Conservation (phyloP, 345 rosid genomes). For the Gossypium bickii region DNA sequence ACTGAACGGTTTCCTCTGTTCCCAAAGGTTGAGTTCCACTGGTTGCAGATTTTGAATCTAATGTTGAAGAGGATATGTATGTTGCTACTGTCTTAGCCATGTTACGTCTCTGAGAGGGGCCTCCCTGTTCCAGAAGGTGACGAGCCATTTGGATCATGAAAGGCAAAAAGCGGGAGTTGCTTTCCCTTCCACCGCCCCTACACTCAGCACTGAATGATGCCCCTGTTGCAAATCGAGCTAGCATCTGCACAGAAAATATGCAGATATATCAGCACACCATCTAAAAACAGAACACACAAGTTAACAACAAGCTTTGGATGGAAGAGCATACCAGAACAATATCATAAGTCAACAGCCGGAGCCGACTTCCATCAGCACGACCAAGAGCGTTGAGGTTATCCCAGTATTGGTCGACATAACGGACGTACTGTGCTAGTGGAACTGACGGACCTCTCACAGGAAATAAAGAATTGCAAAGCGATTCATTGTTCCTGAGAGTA, state of each 20-base stretch:
- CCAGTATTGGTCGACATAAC: slow-evolving; percentile 91
- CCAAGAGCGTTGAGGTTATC: slow-evolving; percentile 91
- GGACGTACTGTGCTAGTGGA: slow-evolving; percentile 70
- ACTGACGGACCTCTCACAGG: slow-evolving; percentile 89
- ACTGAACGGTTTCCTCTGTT: slow-evolving; percentile 83
- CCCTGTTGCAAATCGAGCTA: slow-evolving; percentile 97
- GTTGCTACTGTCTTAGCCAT: slow-evolving; percentile 80
- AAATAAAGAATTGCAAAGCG: slow-evolving; percentile 93
- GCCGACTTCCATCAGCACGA: slow-evolving; percentile 90
- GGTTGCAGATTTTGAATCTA: slow-evolving; percentile 50
- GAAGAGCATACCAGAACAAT: slow-evolving; percentile 71
- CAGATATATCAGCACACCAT: background rate
- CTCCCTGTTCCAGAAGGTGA: slow-evolving; percentile 94
- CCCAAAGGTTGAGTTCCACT: slow-evolving; percentile 54
- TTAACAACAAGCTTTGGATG: background rate
- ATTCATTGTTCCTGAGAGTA: slow-evolving; percentile 86
- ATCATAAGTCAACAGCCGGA: slow-evolving; percentile 87
- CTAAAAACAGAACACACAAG: background rate
- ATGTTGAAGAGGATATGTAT: slow-evolving; percentile 51
- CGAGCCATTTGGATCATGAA: slow-evolving; percentile 63
- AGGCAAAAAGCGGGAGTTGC: slow-evolving; percentile 93
- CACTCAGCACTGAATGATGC: slow-evolving; percentile 84
- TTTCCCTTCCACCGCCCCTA: slow-evolving; percentile 96
- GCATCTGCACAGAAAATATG: slow-evolving; percentile 53
- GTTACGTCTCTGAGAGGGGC: slow-evolving; percentile 59